Evolutionary conservation across 257 asterid genomes (phyloP).

Genomic region (Misopates orontium): DNA sequence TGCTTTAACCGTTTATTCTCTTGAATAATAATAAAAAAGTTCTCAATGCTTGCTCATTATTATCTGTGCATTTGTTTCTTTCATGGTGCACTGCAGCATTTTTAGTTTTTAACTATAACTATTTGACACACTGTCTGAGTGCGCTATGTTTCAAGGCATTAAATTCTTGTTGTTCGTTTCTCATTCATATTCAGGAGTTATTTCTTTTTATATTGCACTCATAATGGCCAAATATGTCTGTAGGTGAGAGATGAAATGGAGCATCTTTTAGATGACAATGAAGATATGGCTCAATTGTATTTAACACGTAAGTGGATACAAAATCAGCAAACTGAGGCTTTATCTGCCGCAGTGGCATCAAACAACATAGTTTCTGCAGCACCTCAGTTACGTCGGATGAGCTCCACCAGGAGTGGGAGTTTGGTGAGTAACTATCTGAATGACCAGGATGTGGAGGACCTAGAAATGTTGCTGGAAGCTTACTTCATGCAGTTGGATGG

Average conservation of each 20-base stretch:
- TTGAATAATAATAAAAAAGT: neutral
- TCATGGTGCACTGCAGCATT: neutral
- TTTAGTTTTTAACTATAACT: neutral
- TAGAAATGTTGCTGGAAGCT: slow-evolving; percentile 98
- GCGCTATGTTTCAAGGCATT: neutral
- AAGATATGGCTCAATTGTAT: slow-evolving; percentile 93
- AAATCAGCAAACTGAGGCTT: slow-evolving; percentile 71
- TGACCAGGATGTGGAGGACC: slow-evolving; percentile 88
- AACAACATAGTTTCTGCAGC: slow-evolving; percentile 49
- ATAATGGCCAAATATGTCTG: slow-evolving; percentile 16
- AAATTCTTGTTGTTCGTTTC: neutral
- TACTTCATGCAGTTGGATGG: slow-evolving; percentile 98
- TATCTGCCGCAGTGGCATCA: slow-evolving; percentile 45
- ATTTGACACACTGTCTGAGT: neutral
- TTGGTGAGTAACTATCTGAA: slow-evolving; percentile 60
- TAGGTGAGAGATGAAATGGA: slow-evolving; percentile 98
- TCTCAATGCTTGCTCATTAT: neutral
- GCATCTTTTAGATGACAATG: slow-evolving; percentile 93
- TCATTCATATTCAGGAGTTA: neutral
- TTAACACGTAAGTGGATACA: slow-evolving; percentile 88
- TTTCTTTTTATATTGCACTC: slow-evolving; percentile 5
- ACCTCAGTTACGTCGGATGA: slow-evolving; percentile 61
- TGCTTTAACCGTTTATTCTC: neutral
- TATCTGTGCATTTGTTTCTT: neutral
- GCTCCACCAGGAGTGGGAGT: slow-evolving; percentile 81